phyloP scores from a whole-genome alignment of 495 filamentous ascomycete species.

The Hypoxylon perforatum region DNA sequence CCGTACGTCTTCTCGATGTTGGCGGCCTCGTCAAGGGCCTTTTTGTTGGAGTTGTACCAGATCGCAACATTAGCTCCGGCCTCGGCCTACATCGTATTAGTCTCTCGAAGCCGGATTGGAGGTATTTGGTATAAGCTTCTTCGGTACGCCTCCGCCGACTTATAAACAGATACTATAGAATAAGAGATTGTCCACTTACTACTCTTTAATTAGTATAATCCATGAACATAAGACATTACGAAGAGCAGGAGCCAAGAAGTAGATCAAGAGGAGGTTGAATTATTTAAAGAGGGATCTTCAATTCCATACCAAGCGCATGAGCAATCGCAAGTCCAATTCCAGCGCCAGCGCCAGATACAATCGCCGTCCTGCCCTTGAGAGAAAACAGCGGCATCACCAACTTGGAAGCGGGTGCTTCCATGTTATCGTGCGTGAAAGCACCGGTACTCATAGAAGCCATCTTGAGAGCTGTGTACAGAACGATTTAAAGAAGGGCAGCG shows the following conservation, averaged over 20 bases:
- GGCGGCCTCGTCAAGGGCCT: slow-evolving; percentile 73
- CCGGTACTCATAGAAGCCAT: slow-evolving; percentile 63
- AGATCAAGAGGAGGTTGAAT: background rate
- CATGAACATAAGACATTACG: background rate
- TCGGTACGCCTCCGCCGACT: background rate
- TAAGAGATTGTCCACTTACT: slow-evolving; percentile 28
- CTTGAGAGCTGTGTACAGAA: slow-evolving; percentile 14
- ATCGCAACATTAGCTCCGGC: slow-evolving; percentile 89
- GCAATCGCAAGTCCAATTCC: slow-evolving; percentile 85
- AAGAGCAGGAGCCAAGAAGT: background rate
- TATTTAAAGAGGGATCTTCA: background rate
- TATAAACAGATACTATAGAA: background rate
- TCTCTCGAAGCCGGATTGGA: background rate
- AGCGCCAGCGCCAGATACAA: slow-evolving; percentile 82
- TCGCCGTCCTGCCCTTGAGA: slow-evolving; percentile 83
- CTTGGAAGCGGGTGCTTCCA: slow-evolving; percentile 66
- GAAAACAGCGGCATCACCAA: slow-evolving; percentile 84
- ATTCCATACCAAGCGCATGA: slow-evolving; percentile 59
- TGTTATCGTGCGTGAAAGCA: slow-evolving; percentile 70
- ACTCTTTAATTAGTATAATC: slow-evolving; percentile 9
- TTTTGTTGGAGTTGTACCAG: slow-evolving; percentile 85
- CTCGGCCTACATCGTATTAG: slow-evolving; percentile 64
- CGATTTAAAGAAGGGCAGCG: background rate
- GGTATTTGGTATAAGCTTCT: background rate
- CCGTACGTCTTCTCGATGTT: slow-evolving; percentile 79